Percentiles rank a stretch among this genome's conserved stretches.
phyloP scores from a whole-genome alignment of 176 grass and related monocot genomes.

The Tillandsia fasciculata region DNA sequence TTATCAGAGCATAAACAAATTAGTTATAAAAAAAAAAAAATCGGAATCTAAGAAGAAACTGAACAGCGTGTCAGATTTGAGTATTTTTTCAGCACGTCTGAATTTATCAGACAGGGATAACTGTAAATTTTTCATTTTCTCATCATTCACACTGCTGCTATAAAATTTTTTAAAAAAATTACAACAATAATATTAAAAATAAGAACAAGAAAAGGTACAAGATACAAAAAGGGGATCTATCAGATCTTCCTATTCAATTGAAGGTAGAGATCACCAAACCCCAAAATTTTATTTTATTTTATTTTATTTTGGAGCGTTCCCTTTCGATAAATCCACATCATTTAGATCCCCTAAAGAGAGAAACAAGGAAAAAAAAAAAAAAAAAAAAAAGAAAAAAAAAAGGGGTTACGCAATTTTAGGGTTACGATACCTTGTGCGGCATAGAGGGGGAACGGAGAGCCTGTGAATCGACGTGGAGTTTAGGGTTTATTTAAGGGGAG shows the following conservation, averaged over 20 bases:
- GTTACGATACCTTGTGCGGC: neutral
- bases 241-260: slow-evolving; percentile 70
- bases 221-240: slow-evolving; percentile 8
- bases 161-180: neutral
- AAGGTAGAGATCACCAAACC: slow-evolving; percentile 34
- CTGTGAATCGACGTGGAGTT: neutral
- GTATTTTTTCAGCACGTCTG: slow-evolving; percentile 42
- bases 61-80: slow-evolving; percentile 30
- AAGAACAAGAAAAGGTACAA: neutral
- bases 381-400: neutral
- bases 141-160: slow-evolving; percentile 40
- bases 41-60: neutral
- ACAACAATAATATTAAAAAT: fast-evolving
- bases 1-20: neutral
- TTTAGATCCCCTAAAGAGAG: slow-evolving; percentile 24
- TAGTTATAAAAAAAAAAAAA: neutral
- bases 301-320: neutral
- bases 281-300: neutral
- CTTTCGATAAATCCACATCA: slow-evolving; percentile 34
- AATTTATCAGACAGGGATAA: slow-evolving; percentile 76
- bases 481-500: neutral
- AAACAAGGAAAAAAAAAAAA: neutral
- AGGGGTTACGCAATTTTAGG: neutral
- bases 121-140: slow-evolving; percentile 45
- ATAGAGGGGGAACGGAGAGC: neutral